Base-by-base conservation (phyloP, 495 filamentous ascomycete genomes). In the Cetradonia linearis region DNA sequence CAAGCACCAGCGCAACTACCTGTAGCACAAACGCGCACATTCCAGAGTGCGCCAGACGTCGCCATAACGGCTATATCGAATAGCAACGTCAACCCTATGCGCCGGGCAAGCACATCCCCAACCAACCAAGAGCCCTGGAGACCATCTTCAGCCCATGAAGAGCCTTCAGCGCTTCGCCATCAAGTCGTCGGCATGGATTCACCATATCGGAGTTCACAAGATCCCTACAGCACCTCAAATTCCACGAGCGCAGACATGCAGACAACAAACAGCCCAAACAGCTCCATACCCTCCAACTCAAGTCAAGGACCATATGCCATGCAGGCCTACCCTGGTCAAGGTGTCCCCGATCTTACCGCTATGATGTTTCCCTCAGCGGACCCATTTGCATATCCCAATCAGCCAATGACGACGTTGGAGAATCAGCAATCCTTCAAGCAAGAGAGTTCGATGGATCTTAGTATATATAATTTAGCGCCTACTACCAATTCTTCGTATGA, bases 311-410 rank as follows among this genome's bases (percentile, higher is more conserved):
- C 66, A 27, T 65, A 69, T 62, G 65, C 71, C 55, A 62, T 71
- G 49, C 69, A 70, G 48, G 71, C 76, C 44, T 60, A 66, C 47
- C 56, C 65, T 28, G 56, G 56, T n/a, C 65, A 66, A 42, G 70
- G 68, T 28, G 70, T 94, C 25, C 79, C 86, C 16, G 88, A 93
- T 68, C 77, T 96, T 20, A 86, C 85, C 70, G 81, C 86, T 13
- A 86, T 95, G 72, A 96, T 96, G 89, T 97, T 96, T 64, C 86
- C 91, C 1, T 89, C 91, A 1, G 79, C 83, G 28, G 91, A 97
- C 68, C 89, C 91, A 0, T 92, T 96, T 61, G 89, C 85, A 0
- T 97, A 96, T 70, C 87, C 91, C 5, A 88, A 85, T 65, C 89
- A 91, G 67, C 88, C 90, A 2, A 81, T 91, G 74, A 86, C 78